Conservation (phyloP, 495 filamentous ascomycete species). For the Neurospora africana region DNA sequence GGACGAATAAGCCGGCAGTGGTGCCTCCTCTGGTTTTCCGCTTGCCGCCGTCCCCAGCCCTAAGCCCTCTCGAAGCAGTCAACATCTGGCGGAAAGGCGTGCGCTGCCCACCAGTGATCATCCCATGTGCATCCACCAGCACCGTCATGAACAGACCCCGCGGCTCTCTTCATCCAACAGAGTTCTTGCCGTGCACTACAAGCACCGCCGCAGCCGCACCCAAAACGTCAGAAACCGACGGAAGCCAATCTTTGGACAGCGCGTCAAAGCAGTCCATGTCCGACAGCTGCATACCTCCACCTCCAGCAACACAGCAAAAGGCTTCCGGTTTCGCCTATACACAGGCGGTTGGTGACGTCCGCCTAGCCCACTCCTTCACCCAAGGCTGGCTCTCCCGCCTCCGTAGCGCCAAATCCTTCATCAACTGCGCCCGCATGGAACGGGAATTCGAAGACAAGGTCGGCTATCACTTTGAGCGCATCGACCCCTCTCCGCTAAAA, state of each 20-base stretch:
- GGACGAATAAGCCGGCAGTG: not conserved
- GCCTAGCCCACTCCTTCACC: slow-evolving; percentile 14
- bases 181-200: too few species aligned
- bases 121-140: too few species aligned
- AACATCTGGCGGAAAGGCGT: not conserved
- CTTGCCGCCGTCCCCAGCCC: not conserved
- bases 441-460: slow-evolving; percentile 1
- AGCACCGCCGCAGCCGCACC: too few species aligned
- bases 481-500: not conserved
- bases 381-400: slow-evolving; percentile 17
- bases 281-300: too few species aligned
- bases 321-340: too few species aligned
- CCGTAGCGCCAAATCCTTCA: slow-evolving; percentile 5
- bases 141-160: not conserved
- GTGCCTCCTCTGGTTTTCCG: not conserved
- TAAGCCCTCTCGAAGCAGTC: not conserved
- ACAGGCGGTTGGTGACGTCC: too few species aligned
- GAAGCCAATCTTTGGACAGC: too few species aligned
- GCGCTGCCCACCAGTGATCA: not conserved
- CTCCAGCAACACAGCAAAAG: too few species aligned
- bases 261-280: too few species aligned
- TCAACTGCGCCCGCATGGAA: slow-evolving; percentile 13
- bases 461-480: not conserved
- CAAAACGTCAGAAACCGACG: too few species aligned
- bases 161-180: not conserved